phyloP scores from a whole-genome alignment of 257 asterid species.

The Plantago elongata region DNA sequence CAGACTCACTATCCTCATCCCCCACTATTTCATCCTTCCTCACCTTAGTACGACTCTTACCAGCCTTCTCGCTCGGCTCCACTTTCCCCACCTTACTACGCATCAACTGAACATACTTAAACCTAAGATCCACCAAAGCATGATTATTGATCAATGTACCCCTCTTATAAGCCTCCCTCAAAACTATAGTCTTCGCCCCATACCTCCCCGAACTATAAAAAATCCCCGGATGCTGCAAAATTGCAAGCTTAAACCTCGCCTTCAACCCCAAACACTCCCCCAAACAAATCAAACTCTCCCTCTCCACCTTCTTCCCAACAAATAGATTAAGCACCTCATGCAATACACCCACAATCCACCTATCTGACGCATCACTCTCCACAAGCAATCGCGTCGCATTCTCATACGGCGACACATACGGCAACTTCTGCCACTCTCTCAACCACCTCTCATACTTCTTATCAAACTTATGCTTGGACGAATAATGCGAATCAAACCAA shows the following conservation, averaged over 20 bases:
- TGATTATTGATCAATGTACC: slow-evolving; percentile 57
- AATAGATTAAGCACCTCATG: slow-evolving; percentile 78
- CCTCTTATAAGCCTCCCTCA: slow-evolving; percentile 77
- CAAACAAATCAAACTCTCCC: slow-evolving; percentile 56
- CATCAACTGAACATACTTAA: slow-evolving; percentile 61
- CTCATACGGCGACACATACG: slow-evolving; percentile 70
- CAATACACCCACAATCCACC: slow-evolving; percentile 68
- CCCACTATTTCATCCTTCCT: slow-evolving; percentile 35
- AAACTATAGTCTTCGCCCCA: slow-evolving; percentile 62
- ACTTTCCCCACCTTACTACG: slow-evolving; percentile 38
- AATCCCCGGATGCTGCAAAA: slow-evolving; percentile 84
- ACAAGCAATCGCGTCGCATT: slow-evolving; percentile 50
- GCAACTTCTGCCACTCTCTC: slow-evolving; percentile 88
- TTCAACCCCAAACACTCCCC: slow-evolving; percentile 84
- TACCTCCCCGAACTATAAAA: slow-evolving; percentile 73
- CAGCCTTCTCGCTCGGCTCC: slow-evolving; percentile 9
- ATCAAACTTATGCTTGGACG: slow-evolving; percentile 76
- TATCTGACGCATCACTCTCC: slow-evolving; percentile 66
- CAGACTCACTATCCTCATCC: slow-evolving; percentile 27
- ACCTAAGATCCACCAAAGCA: slow-evolving; percentile 59
- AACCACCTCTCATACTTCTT: slow-evolving; percentile 80
- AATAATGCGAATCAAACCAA: slow-evolving; percentile 42
- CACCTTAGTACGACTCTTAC: not conserved
- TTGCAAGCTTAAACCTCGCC: slow-evolving; percentile 70
- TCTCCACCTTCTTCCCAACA: slow-evolving; percentile 77